Evolutionary conservation across 1,284 basidiomycete species (phyloP).

Genomic region (Ustilago tritici): DNA sequence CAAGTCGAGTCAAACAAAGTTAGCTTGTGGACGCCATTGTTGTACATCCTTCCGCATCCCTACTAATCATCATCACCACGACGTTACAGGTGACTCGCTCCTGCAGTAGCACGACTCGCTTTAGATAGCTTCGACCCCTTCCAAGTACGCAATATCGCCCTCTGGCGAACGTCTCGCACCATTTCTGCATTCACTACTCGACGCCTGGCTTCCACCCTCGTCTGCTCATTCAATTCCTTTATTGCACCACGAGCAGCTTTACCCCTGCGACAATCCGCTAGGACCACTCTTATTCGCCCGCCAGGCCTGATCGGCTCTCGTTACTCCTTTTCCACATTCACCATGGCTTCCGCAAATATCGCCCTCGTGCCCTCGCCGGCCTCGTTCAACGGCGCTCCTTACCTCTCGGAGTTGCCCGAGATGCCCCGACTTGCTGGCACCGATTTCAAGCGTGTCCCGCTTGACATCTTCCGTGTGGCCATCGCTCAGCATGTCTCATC

Average conservation of each 20-base stretch:
- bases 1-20: conserved; percentile 2
- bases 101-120: background rate
- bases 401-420: conserved; percentile 64
- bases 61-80: conserved; percentile 2
- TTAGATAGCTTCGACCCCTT: background rate
- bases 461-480: conserved; percentile 87
- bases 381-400: conserved; percentile 71
- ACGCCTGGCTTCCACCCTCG: conserved; percentile 31
- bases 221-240: conserved; percentile 17
- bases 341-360: conserved; percentile 43
- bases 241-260: conserved; percentile 19
- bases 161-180: conserved; percentile 14
- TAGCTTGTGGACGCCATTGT: background rate
- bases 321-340: conserved; percentile 32
- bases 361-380: conserved; percentile 53
- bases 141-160: conserved; percentile 3
- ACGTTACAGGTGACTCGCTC: background rate
- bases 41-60: background rate
- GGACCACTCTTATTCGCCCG: background rate
- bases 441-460: conserved; percentile 78
- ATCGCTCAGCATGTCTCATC: conserved; percentile 83
- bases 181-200: conserved; percentile 31
- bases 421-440: conserved; percentile 69
- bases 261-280: background rate
- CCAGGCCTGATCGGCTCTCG: conserved; percentile 1